phyloP scores from a whole-genome alignment of 352 stramenopile genomes.

The Phytophthora idaei region DNA sequence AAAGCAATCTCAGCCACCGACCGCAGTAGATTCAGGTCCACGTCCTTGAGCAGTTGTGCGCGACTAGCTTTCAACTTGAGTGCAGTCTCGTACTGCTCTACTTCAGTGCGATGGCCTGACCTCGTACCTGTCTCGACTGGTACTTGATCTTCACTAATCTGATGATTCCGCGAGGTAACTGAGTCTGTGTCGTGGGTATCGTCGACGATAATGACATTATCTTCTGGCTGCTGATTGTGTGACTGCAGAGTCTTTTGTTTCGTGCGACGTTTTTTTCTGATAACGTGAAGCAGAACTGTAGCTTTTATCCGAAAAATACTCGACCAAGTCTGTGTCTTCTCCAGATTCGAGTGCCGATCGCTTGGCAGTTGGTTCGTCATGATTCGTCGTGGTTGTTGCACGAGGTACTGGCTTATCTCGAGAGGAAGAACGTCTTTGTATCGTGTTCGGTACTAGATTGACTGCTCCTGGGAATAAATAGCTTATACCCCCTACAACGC shows the following conservation, averaged over 20 bases:
- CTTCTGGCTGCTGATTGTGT: too few species aligned
- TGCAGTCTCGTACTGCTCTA: conserved; percentile 10
- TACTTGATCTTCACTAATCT: neutral
- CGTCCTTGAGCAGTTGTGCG: conserved; percentile 43
- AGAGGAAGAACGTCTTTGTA: neutral
- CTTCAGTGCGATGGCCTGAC: neutral
- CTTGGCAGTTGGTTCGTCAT: neutral
- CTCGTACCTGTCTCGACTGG: neutral
- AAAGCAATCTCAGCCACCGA: conserved; percentile 15
- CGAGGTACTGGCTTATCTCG: neutral
- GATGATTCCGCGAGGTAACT: neutral
- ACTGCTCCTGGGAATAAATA: conserved; percentile 1
- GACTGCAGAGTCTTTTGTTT: neutral
- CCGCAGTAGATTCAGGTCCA: conserved; percentile 14
- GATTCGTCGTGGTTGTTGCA: neutral
- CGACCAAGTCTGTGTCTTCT: conserved; percentile 12
- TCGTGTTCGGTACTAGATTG: neutral
- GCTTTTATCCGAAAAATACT: conserved; percentile 12
- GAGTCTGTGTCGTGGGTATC: conserved; percentile 8
- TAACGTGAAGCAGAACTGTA: neutral
- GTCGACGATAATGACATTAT: conserved; percentile 6
- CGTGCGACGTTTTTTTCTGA: conserved; percentile 10
- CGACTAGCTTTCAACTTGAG: conserved; percentile 1
- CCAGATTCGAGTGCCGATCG: conserved; percentile 4
- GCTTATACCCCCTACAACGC: conserved; percentile 2